Conservation (phyloP, 176 grass and related monocot genomes). For the Eremochloa ophiuroides region DNA sequence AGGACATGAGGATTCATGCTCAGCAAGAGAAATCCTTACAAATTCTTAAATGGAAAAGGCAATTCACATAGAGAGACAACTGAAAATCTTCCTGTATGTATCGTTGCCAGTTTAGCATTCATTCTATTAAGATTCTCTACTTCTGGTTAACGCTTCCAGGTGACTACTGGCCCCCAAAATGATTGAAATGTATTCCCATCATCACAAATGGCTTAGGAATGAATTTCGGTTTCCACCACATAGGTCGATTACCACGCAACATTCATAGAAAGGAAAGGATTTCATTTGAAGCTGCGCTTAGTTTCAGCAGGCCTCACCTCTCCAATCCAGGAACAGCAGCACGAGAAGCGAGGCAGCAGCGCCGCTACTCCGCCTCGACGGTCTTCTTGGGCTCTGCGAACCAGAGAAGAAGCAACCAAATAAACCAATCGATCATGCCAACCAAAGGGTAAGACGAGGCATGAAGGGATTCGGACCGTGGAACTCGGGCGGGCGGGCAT, state of each 20-base stretch:
- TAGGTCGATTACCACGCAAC: not conserved
- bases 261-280: not conserved
- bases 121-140: not conserved
- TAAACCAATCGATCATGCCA: not conserved
- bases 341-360: not conserved
- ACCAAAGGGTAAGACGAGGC: not conserved
- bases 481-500: constrained; percentile 60
- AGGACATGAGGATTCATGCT: not conserved
- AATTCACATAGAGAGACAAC: not conserved
- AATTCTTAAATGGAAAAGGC: not conserved
- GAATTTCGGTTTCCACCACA: not conserved
- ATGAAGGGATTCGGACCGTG: constrained; percentile 42
- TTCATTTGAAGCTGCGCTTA: not conserved
- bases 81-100: not conserved
- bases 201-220: not conserved
- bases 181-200: not conserved
- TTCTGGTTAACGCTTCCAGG: not conserved
- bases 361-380: constrained; percentile 39
- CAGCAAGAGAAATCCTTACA: not conserved
- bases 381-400: constrained; percentile 62
- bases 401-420: not conserved
- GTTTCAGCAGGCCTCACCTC: constrained; percentile 31
- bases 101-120: not conserved
- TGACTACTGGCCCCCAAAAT: not conserved
- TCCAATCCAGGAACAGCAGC: constrained; percentile 21